Base-by-base conservation (phyloP, 441 rosid genomes). In the Raphanus hybrid region DNA sequence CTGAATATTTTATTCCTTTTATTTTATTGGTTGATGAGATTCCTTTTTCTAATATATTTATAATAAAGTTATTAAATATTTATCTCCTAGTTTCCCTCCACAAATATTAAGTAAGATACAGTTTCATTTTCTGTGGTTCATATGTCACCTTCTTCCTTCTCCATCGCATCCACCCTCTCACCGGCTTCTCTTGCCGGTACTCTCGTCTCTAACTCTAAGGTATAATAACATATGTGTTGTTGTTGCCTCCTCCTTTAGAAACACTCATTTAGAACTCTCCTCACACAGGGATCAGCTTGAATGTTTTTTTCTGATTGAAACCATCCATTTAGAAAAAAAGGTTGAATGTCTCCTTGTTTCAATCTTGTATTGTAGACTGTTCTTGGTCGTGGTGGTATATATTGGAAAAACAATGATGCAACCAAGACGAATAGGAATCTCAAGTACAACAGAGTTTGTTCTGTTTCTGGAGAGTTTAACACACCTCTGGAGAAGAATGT, bases 401-500 rank as follows among this genome's bases (percentile, higher is more conserved):
- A 74, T 32, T 43, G 15, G 75, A 79, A 74, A 72, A 79, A 58
- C 64, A 65, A 64, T 48, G 82, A 70, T 27, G 18, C 0, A 8
- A 67, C 74, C 4, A 52, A 60, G 64, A 57, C 16, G 10, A 7
- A 18, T 6, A 81, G 41, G 67, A 72, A 73, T 77, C 64, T 81
- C 37, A 78, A 62, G 52, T 60, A 64, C 10, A 41, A 64, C 10
- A 41, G 58, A 68, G 45, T n/a, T 57, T n/a, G 29, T 79, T 80
- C 86, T 41, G 86, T 77, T 67, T 78, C 91, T 16, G 82, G 84
- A 72, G 77, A 79, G 3, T 81, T 73, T 15, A 78, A 73, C 61
- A 66, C 87, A 50, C 80, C 86, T 2, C 61, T 81, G 65, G 86
- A 84, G 63, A n/a, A n/a, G n/a, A 16, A 90, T 70, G 80, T 82